Conservation (phyloP, 148 eudicot genomes). For the Rhododendron henanense region DNA sequence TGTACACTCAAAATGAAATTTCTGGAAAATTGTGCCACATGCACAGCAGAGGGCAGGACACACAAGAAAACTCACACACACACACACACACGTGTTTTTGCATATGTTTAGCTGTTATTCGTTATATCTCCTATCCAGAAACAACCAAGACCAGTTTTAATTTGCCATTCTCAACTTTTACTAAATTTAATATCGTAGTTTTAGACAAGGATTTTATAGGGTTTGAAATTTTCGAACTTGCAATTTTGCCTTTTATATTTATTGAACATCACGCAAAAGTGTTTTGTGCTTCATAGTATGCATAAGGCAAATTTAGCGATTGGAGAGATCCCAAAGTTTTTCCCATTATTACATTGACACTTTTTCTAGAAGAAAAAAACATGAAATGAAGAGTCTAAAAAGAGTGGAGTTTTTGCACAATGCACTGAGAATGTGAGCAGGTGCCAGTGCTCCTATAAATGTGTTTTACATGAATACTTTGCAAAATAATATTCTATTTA, state of each 20-base stretch:
- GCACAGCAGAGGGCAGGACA: background rate
- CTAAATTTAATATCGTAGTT: background rate
- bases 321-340: background rate
- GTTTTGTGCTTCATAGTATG: background rate
- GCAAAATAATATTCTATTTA: background rate
- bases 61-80: background rate
- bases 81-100: background rate
- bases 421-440: background rate
- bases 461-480: background rate
- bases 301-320: background rate
- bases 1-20: background rate
- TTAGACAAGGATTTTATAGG: background rate
- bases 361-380: background rate
- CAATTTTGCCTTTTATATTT: background rate
- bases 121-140: background rate
- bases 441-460: background rate
- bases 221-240: background rate
- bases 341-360: background rate
- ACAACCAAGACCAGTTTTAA: background rate
- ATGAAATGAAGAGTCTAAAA: background rate
- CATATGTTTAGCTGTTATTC: background rate
- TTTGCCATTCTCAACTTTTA: background rate
- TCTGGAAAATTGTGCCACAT: background rate
- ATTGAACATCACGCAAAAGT: background rate
- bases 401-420: background rate